Evolutionary conservation across 2,329 filamentous ascomycete species (phyloP), one percentile per base, ranked within the genome.

Genomic region (Neofusicoccum kwambonambiense): DNA sequence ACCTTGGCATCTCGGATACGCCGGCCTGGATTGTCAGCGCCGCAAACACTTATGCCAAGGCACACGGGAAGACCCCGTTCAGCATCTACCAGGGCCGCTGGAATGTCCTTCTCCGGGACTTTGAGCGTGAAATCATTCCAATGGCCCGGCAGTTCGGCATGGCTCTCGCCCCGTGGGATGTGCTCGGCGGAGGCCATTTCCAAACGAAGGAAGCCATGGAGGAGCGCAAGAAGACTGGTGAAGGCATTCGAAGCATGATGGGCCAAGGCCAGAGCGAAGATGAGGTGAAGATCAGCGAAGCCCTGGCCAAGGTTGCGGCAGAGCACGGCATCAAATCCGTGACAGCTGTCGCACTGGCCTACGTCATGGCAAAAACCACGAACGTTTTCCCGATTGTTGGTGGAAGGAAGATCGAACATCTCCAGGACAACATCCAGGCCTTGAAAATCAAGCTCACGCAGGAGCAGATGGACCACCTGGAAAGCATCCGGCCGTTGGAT

Each of bases 381-480:
- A 86, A 91, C 70, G 87, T 92, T 11, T 91, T 91, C 71, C 90
- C 90, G 0, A 87, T 93, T 42, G 81, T 92, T 4, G 90, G 90
- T 9, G 88, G 89, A 0, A 83, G 89, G 8, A 92, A 87, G 69
- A 75, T 90, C 7, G 85, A 89, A 57, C 89, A 93, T 72, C 78
- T 93, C 45, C 84, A 88, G 72, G 83, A 81, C 64, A 92, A 92
- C 70, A 89, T 92, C 68, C 84, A 89, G 70, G 88, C 88, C 0
- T 79, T 93, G 42, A 81, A 80, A 1, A 77, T 92, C 45, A 77
- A 82, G 63, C 78, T 93, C 44, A 84, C 79, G 0, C 73, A 81
- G 0, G 82, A 89, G 66, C 88, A 93, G 47, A 84, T 93, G 22
- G 77, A 85, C 42, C 83, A 87, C 68, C 87, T 93, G 65, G 90